Evolutionary conservation across 768 basidiomycete genomes (phyloP).

Genomic region (Obba rivulosa): DNA sequence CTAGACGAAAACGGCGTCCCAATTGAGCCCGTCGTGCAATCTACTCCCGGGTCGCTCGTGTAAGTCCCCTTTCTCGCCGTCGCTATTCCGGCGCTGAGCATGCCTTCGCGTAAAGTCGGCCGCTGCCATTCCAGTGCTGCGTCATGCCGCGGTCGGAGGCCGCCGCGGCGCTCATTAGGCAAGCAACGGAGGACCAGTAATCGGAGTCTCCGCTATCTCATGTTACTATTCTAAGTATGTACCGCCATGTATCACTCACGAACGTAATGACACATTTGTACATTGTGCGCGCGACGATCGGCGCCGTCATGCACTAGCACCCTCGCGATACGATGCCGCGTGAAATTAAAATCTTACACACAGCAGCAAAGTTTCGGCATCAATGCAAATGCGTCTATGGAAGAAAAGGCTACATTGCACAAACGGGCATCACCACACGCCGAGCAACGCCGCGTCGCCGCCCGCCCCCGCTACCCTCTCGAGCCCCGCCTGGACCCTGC

Average conservation of each 20-base stretch:
- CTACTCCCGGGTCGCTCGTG: conserved; percentile 3
- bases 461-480: conserved; percentile 9
- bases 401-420: no score
- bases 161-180: conserved; percentile 7
- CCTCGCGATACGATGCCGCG: no score
- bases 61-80: neutral
- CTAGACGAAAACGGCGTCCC: conserved; percentile 5
- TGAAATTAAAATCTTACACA: no score
- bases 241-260: no score
- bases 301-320: no score
- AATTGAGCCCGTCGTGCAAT: neutral
- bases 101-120: conserved; percentile 5
- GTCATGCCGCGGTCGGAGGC: conserved; percentile 12
- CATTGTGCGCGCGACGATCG: no score
- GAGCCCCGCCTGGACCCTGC: conserved; percentile 12
- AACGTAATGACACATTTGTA: no score
- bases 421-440: conserved; percentile 11
- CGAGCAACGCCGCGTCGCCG: conserved; percentile 13
- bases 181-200: neutral
- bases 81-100: neutral
- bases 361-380: no score
- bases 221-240: no score
- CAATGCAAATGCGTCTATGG: no score
- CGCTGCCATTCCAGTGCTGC: conserved; percentile 12
- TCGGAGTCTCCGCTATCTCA: neutral